Conservation (phyloP, 352 stramenopile species). For the Phytopythium boreale region DNA sequence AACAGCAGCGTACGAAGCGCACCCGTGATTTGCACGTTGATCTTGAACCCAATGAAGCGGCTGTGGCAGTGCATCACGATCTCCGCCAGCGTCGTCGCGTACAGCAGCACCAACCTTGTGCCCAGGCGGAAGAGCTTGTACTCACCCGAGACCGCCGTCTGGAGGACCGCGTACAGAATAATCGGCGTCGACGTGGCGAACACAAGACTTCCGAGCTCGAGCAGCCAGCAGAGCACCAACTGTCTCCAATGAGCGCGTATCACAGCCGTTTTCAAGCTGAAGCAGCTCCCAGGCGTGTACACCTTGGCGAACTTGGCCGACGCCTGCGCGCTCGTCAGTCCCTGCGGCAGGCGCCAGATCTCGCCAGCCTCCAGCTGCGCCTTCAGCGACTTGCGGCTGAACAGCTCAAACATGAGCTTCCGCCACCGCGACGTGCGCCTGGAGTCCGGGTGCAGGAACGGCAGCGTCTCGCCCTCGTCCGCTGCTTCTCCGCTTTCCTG, state of each 20-base stretch:
- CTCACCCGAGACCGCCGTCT: constrained; percentile 24
- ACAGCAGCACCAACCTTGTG: constrained; percentile 19
- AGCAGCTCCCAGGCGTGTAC: constrained; percentile 13
- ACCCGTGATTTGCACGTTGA: constrained; percentile 32
- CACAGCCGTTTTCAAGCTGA: constrained; percentile 31
- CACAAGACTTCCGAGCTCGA: constrained; percentile 33
- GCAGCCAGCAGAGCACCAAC: constrained; percentile 29
- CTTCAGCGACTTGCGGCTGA: constrained; percentile 26
- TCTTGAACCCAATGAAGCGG: constrained; percentile 29
- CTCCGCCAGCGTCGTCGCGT: constrained; percentile 25
- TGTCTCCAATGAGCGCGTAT: constrained; percentile 24
- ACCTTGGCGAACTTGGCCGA: constrained; percentile 25
- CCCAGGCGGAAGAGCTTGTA: constrained; percentile 24
- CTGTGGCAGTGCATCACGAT: constrained; percentile 24
- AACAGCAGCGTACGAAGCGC: constrained; percentile 33
- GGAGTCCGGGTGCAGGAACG: constrained; percentile 26
- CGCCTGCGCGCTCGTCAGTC: constrained; percentile 35
- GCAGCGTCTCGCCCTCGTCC: constrained; percentile 3
- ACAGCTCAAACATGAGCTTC: constrained; percentile 37
- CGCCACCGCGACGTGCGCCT: constrained; percentile 31
- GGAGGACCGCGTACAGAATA: constrained; percentile 41
- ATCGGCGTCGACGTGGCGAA: constrained; percentile 38
- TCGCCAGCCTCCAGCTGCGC: constrained; percentile 34
- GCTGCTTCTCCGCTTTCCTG: neutral
- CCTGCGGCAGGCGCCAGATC: constrained; percentile 42